Base-by-base conservation (phyloP, 177 flowering plant genomes). In the Vitis hybrid region DNA sequence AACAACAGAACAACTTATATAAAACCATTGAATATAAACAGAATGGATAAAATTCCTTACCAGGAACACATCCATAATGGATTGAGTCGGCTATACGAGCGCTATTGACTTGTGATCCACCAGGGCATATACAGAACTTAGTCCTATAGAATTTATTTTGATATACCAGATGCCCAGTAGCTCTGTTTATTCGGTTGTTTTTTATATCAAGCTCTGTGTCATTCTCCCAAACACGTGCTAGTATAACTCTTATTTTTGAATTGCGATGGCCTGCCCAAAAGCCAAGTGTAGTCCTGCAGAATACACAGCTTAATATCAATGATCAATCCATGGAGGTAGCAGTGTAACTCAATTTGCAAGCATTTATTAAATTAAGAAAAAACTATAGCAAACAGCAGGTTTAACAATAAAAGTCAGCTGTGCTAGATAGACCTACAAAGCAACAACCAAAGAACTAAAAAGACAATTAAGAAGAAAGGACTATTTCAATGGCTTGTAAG, bases 221-320 rank as follows among this genome's bases (percentile, higher is more conserved):
- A 76, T 95, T 95, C 76, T 95, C 97, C 99, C 98, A 95, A 5
- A 85, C 90, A 3, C 88, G 90, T 58, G 99, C 98, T 52, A 95
- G 80, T 67, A 91, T 86, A 71, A 95, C 99, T 82, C 99, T 85
- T 62, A 95, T 95, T 76, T 83, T 93, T 10, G 99, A 95, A 79
- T 93, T 95, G 58, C 99, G 88, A 79, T 87, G 92, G 61, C 99
- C 99, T 64, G 99, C 93, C 99, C 98, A 94, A 75, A 90, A 95
- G 59, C 94, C 99, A 77, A 94, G 93, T 11, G 70, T 78, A 58
- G 94, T 92, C 92, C 98, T 94, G 93, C 76, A 88, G 80, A 76
- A 16, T 33, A 53, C 45, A 13, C 49, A 14, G 69, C 6, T 59
- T 60, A 68, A 51, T 50, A 33, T 33, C 45, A 33, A 33, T 33